Evolutionary conservation across 2,329 filamentous ascomycete species (phyloP).

Genomic region (Alternaria sp.): DNA sequence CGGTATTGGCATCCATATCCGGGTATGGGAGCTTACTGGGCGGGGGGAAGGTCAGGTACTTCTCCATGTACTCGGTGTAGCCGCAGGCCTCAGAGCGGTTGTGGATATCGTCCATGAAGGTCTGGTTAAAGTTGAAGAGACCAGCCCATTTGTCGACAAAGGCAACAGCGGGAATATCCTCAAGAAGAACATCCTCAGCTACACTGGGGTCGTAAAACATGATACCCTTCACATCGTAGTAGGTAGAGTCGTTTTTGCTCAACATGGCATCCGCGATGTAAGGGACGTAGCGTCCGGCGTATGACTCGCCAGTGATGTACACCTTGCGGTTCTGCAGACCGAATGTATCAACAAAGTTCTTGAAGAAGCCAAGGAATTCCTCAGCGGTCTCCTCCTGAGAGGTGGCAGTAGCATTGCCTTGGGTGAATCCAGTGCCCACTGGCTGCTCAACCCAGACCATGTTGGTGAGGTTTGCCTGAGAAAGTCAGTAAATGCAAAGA

Average conservation of each 20-base stretch:
- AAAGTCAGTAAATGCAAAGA: too few species aligned
- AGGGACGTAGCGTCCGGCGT: slow-evolving; percentile 70
- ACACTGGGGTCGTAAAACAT: slow-evolving; percentile 78
- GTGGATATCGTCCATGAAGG: slow-evolving; percentile 63
- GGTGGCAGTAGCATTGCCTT: slow-evolving; percentile 70
- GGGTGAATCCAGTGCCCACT: slow-evolving; percentile 72
- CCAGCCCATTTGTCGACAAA: slow-evolving; percentile 69
- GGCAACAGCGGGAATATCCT: slow-evolving; percentile 63
- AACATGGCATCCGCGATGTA: slow-evolving; percentile 80
- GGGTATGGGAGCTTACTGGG: slow-evolving; percentile 65
- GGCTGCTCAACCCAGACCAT: slow-evolving; percentile 80
- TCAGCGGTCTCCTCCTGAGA: slow-evolving; percentile 72
- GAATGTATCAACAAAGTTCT: slow-evolving; percentile 79
- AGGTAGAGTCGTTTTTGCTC: slow-evolving; percentile 69
- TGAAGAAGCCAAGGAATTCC: slow-evolving; percentile 82
- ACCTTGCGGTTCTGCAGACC: slow-evolving; percentile 71
- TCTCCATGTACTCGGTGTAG: slow-evolving; percentile 67
- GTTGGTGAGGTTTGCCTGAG: slow-evolving; percentile 67
- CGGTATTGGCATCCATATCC: slow-evolving; percentile 55
- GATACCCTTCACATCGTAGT: slow-evolving; percentile 74
- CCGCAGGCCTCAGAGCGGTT: slow-evolving; percentile 66
- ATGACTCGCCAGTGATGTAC: slow-evolving; percentile 78
- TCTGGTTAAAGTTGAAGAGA: slow-evolving; percentile 71
- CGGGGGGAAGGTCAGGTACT: slow-evolving; percentile 75
- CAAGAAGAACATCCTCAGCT: slow-evolving; percentile 61